Base-by-base conservation (phyloP, 306 rosid species). In the Astragalus glycyphyllos region DNA sequence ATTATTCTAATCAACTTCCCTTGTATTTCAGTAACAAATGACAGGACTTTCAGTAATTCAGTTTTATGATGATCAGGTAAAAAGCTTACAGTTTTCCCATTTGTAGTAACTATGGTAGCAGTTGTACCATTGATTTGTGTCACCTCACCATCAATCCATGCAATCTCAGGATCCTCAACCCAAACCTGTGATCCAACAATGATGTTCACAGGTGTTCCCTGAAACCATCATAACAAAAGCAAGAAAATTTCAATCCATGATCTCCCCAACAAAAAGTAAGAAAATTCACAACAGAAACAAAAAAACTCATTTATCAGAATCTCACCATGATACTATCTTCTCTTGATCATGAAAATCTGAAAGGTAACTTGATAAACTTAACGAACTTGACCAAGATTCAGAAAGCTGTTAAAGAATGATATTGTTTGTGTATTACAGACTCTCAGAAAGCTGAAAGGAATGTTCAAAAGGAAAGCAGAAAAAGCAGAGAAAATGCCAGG, bases 171-270 rank as follows among this genome's bases (percentile, higher is more conserved):
- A 80, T 86, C 92, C 79, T 86, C 97, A 34, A 80, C 84, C 97
- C 97, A 90, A 51, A 86, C 92, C 56, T 88, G 89, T 71, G 97
- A 90, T 83, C 97, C 97, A 70, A 88, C 95, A 3, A 88, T 86
- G 82, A 90, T 90, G 77, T 88, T 88, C 77, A 88, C 95, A 40
- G 97, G 95, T 56, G 88, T 90, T 75, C 97, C 97, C 94, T 90
- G 85, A 71, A 71, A 78, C 60, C 80, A 82, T 67, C 61, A 31
- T 14, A 34, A 38, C n/a, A 44, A 48, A 40, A 32, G 4, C 74
- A 74, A 23, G 57, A 74, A 50, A 9, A 73, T 37, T 16, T 40
- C 8, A 68, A 5, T 17, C 45, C n/a, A 10, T 44, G 67, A 68
- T 72, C 48, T n/a, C 6, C 6, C 47, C 13, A 53, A 70, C 40